Base-by-base conservation (phyloP, 495 filamentous ascomycete genomes). In the Hypoxylon perforatum region DNA sequence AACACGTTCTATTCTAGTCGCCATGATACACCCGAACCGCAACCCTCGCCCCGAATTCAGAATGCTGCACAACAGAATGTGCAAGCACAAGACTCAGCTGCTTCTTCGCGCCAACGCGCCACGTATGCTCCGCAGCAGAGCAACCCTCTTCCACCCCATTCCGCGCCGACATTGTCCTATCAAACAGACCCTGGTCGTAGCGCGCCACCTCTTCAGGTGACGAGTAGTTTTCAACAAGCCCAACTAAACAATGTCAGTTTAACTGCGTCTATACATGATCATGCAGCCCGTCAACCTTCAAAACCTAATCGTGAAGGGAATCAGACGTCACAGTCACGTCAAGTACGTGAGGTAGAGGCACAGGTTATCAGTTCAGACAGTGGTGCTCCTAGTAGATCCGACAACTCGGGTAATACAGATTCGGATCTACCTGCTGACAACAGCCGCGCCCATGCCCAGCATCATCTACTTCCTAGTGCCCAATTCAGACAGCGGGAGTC, bases 1-100 rank as follows among this genome's bases (percentile, higher is more conserved):
- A 93, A 95, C 66, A 93, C 92, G n/a, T 94, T 95, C 77, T 97
- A 97, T 79, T 96, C 93, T 46, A 96, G 92, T 81, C 89, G 87
- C 78, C 76, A 80, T 73, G 81, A 82, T 56, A 84, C 82, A 0
- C 82, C 84, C 35, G 77, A 81, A 39, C 76, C 76, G 1, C 76
- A 71, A 46, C 72, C 73, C 53, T 72, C 77, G 8, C 76, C 80
- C 14, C 78, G 78, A 45, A 56, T 76, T 15, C 81, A 75, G 35
- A 73, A 75, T 60, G 73, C 79, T 51, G 15, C n/a, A 19, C 63
- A 79, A 14, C 82, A 80, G 61, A 82, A 84, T 57, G 72, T 80
- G 47, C 73, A 78, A 57, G 73, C 79, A 73, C 76, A 75, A 47
- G 73, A 75, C 58, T 5, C 45, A 28, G 3, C 65, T 15, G 30